Conservation (phyloP, 148 eudicot genomes). For the Pharnaceum exiguum region DNA sequence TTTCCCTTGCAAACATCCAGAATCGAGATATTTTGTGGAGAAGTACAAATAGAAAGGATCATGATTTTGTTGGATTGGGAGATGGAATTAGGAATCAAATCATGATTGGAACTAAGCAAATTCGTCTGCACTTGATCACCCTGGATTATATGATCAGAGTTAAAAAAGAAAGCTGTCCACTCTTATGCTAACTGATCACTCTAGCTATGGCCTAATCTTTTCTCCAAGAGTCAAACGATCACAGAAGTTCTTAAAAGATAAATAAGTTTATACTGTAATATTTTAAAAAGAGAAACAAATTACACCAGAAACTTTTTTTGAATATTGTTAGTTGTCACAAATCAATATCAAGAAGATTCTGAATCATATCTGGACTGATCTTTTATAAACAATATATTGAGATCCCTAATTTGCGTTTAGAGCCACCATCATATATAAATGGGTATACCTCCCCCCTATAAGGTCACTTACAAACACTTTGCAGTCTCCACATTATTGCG, state of each 20-base stretch:
- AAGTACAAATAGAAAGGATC: not conserved
- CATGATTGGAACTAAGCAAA: not conserved
- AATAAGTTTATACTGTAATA: slow-evolving; percentile 1
- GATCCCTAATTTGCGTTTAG: slow-evolving; percentile 1
- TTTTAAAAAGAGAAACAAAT: slow-evolving; percentile 1
- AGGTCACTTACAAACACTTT: not conserved
- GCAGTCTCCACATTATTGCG: not conserved
- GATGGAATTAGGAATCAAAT: slow-evolving; percentile 5
- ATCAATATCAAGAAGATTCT: slow-evolving; percentile 23
- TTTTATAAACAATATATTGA: slow-evolving; percentile 20
- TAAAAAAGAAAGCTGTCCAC: not conserved
- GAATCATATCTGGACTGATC: slow-evolving; percentile 14
- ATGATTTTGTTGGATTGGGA: not conserved
- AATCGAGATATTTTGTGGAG: too few species aligned
- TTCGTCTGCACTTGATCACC: not conserved
- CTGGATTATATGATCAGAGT: not conserved
- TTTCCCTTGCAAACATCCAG: too few species aligned
- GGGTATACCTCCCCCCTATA: not conserved
- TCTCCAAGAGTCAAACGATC: slow-evolving; percentile 16
- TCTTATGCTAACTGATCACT: not conserved
- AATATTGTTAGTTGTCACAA: not conserved
- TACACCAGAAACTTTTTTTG: slow-evolving; percentile 4
- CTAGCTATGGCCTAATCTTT: slow-evolving; percentile 11
- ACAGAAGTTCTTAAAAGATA: slow-evolving; percentile 9
- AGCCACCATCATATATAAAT: not conserved